phyloP scores from a whole-genome alignment of 2,329 filamentous ascomycete species.

The Trichoderma simmonsii region DNA sequence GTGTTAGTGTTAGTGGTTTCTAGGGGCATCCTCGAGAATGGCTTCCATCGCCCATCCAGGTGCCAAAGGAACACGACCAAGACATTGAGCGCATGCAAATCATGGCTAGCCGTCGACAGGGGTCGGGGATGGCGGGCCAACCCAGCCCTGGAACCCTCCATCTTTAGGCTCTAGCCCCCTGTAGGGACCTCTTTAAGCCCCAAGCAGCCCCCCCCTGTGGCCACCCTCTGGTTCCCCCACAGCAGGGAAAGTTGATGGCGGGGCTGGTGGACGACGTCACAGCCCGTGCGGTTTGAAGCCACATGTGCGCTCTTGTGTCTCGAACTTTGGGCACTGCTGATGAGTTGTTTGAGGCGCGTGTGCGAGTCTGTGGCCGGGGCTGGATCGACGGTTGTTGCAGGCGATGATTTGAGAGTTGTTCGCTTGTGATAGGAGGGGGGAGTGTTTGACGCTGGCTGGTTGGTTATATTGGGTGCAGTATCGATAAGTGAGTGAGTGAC shows the following conservation, averaged over 20 bases:
- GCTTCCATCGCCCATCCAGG: neutral
- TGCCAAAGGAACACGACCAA: neutral
- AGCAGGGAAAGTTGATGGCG: neutral
- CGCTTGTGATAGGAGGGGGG: neutral
- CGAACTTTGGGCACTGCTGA: neutral
- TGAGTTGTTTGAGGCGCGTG: neutral
- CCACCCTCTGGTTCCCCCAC: neutral
- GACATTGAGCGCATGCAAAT: neutral
- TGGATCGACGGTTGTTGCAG: neutral
- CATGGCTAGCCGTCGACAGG: conserved; percentile 1
- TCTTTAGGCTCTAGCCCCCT: neutral
- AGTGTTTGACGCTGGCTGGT: neutral
- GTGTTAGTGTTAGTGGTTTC: neutral
- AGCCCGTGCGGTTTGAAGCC: conserved; percentile 3
- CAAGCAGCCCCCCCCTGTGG: neutral
- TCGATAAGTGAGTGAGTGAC: neutral
- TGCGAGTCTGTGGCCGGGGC: neutral
- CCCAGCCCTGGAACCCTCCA: neutral
- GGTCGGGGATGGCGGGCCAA: conserved; percentile 5
- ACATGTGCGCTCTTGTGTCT: neutral
- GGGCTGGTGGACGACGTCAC: conserved; percentile 12
- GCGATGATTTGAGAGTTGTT: neutral
- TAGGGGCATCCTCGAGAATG: neutral
- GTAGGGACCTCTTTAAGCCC: neutral
- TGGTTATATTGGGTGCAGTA: neutral